phyloP scores from a whole-genome alignment of 495 filamentous ascomycete species.

The Cladorrhinum samala region DNA sequence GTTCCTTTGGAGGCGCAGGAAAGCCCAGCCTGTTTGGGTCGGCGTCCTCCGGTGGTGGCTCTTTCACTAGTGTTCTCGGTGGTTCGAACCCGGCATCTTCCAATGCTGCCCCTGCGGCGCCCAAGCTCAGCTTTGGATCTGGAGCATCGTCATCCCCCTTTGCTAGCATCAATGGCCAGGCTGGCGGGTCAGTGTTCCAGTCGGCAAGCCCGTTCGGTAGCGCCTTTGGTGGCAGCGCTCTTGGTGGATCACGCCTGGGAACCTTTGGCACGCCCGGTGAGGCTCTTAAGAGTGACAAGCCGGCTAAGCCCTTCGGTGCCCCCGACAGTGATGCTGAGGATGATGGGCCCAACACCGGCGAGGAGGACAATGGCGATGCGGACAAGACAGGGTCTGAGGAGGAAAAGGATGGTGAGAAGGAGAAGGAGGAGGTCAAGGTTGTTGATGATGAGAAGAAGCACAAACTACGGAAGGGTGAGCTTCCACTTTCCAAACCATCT shows the following conservation, averaged over 20 bases:
- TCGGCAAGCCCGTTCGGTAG: slow-evolving; percentile 36
- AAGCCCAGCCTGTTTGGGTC: slow-evolving; percentile 38
- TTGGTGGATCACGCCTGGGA: slow-evolving; percentile 44
- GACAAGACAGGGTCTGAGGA: slow-evolving; percentile 19
- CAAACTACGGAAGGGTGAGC: slow-evolving; percentile 61
- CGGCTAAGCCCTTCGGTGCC: slow-evolving; percentile 66
- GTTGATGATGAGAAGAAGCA: slow-evolving; percentile 57
- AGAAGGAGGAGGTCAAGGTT: slow-evolving; percentile 37
- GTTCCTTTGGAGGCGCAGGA: slow-evolving; percentile 22
- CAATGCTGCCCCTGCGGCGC: slow-evolving; percentile 23
- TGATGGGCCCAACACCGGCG: slow-evolving; percentile 16
- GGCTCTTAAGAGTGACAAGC: slow-evolving; percentile 50
- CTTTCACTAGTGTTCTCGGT: slow-evolving; percentile 23
- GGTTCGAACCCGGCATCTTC: slow-evolving; percentile 19
- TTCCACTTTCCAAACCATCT: neutral
- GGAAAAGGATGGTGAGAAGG: slow-evolving; percentile 39
- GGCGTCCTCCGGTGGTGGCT: slow-evolving; percentile 26
- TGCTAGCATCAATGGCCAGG: slow-evolving; percentile 15
- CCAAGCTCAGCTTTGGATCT: slow-evolving; percentile 32
- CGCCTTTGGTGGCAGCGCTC: slow-evolving; percentile 51
- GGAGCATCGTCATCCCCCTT: slow-evolving; percentile 23
- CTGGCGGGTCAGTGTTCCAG: slow-evolving; percentile 36
- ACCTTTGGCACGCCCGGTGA: slow-evolving; percentile 64
- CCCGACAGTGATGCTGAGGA: slow-evolving; percentile 58
- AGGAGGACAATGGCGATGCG: slow-evolving; percentile 44